phyloP scores from a whole-genome alignment of 495 filamentous ascomycete species.

The Hypomontagnella submonticulosa region DNA sequence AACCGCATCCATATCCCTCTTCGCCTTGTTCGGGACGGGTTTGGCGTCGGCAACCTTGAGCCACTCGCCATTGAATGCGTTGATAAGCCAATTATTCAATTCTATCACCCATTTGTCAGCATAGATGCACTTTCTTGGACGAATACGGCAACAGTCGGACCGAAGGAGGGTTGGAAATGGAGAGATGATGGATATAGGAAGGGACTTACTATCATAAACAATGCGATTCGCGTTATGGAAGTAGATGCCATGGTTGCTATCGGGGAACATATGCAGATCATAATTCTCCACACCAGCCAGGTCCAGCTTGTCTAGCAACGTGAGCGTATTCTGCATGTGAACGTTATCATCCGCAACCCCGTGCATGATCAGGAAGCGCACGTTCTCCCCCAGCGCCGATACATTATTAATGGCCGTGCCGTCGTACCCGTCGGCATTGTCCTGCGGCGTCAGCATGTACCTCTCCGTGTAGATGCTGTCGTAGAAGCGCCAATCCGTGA shows the following conservation, averaged over 20 bases:
- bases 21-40: conserved; percentile 55
- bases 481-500: conserved; percentile 96
- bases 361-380: conserved; percentile 93
- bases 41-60: conserved; percentile 74
- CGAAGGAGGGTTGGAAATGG: not conserved
- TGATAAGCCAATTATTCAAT: conserved; percentile 90
- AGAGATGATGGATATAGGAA: not conserved
- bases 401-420: conserved; percentile 78
- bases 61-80: conserved; percentile 98
- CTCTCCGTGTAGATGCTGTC: conserved; percentile 96
- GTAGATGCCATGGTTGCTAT: conserved; percentile 93
- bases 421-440: conserved; percentile 81
- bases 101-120: conserved; percentile 64
- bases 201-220: conserved; percentile 89
- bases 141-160: too few relatives aligned
- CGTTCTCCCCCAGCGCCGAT: conserved; percentile 73
- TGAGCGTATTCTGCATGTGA: conserved; percentile 91
- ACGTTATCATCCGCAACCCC: conserved; percentile 96
- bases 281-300: conserved; percentile 89
- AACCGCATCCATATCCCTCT: conserved; percentile 39
- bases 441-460: conserved; percentile 92
- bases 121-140: not conserved
- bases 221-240: conserved; percentile 94
- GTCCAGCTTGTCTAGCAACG: conserved; percentile 87
- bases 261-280: conserved; percentile 94